These are phyloP conservation scores for Botryosphaeria dothidea DNA, from an alignment of 2,329 filamentous ascomycete species.

Conservation along the genomic window DNA sequence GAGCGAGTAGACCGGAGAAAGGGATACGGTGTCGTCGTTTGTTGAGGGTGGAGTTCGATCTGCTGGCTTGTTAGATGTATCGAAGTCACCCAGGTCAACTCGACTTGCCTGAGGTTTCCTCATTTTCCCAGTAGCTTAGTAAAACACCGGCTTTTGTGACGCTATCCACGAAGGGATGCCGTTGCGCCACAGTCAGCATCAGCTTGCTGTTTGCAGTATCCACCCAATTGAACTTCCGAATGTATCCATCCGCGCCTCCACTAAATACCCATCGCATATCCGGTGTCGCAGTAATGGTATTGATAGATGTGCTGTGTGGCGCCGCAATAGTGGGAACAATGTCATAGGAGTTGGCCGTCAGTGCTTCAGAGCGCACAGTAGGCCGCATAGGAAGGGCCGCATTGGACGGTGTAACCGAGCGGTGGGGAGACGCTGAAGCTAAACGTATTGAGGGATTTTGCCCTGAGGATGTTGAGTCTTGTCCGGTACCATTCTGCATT, in stretches of 20 bases:
- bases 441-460: conserved; percentile 48
- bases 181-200: conserved; percentile 88
- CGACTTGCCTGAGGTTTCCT: conserved; percentile 63
- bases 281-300: conserved; percentile 85
- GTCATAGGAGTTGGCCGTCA: conserved; percentile 81
- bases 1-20: conserved; percentile 93
- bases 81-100: neutral
- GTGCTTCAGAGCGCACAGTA: conserved; percentile 71
- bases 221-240: conserved; percentile 93
- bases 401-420: conserved; percentile 36
- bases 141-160: conserved; percentile 93
- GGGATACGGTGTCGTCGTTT: conserved; percentile 56
- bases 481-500: conserved; percentile 29
- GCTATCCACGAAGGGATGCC: conserved; percentile 95
- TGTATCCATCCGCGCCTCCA: conserved; percentile 91
- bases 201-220: conserved; percentile 95
- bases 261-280: conserved; percentile 96
- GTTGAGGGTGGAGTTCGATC: conserved; percentile 30
- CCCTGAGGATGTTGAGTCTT: conserved; percentile 24
- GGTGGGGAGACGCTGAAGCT: conserved; percentile 48
- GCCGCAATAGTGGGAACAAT: conserved; percentile 97
- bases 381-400: conserved; percentile 54
- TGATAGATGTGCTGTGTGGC: conserved; percentile 93
- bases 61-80: conserved; percentile 21
- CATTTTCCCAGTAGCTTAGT: conserved; percentile 98